These are phyloP conservation scores for Coemansia sp. DNA, from an alignment of 192 early-diverging fungal species.

Conservation along the genomic window DNA sequence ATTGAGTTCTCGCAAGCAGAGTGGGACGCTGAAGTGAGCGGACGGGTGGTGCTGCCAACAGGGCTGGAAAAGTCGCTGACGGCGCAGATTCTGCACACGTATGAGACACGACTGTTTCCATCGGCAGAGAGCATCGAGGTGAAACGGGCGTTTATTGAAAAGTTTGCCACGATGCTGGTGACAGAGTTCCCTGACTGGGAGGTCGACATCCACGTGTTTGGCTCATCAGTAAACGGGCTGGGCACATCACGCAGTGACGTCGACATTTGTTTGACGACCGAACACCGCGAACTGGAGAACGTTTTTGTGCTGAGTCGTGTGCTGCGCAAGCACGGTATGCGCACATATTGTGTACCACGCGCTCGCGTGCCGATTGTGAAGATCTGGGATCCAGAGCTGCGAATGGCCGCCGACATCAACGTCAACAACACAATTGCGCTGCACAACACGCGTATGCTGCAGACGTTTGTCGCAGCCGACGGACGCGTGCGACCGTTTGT, in stretches of 20 bases:
- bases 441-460: constrained; percentile 86
- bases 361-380: constrained; percentile 95
- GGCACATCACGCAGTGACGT: constrained; percentile 84
- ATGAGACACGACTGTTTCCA: constrained; percentile 61
- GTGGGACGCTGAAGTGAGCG: constrained; percentile 38
- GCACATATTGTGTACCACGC: constrained; percentile 71
- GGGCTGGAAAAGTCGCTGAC: constrained; percentile 55
- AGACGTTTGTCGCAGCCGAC: constrained; percentile 86
- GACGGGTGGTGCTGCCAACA: constrained; percentile 32
- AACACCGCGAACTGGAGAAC: constrained; percentile 72
- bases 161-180: constrained; percentile 77
- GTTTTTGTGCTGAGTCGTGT: constrained; percentile 72
- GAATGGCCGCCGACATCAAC: constrained; percentile 89
- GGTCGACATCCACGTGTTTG: constrained; percentile 84
- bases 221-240: constrained; percentile 88
- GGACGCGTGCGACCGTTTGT: constrained; percentile 83
- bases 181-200: constrained; percentile 79
- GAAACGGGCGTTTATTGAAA: constrained; percentile 68
- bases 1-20: constrained; percentile 42
- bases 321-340: constrained; percentile 81
- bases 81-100: constrained; percentile 62
- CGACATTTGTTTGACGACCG: constrained; percentile 89
- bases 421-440: constrained; percentile 91
- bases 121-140: constrained; percentile 66
- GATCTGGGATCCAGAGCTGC: constrained; percentile 84